These are phyloP conservation scores for Aspergillus glaucus DNA, from an alignment of 2,329 filamentous ascomycete species.

Conservation along the genomic window DNA sequence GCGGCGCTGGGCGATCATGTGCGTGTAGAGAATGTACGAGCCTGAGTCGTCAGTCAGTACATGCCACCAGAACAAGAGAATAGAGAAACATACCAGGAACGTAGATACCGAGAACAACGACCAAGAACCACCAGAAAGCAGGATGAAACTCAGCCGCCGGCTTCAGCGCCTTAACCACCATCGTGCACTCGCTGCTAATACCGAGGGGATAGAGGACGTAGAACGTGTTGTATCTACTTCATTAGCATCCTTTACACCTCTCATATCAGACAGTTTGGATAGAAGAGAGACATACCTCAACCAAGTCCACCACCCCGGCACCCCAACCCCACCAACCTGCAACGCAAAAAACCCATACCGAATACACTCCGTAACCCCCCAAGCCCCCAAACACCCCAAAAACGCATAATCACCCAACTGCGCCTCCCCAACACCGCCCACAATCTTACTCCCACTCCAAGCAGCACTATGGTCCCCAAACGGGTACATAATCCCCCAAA, in stretches of 20 bases:
- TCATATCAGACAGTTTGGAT: not conserved
- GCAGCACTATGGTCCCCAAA: constrained; percentile 67
- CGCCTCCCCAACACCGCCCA: constrained; percentile 16
- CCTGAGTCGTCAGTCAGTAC: constrained; percentile 37
- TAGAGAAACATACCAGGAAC: constrained; percentile 60
- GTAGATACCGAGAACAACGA: constrained; percentile 65
- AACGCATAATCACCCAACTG: constrained; percentile 37
- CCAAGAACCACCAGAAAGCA: constrained; percentile 55
- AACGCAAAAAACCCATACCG: constrained; percentile 88
- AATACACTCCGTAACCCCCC: constrained; percentile 86
- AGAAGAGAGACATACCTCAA: constrained; percentile 22
- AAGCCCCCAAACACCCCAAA: constrained; percentile 61
- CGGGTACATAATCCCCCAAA: constrained; percentile 73
- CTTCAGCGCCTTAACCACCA: constrained; percentile 65
- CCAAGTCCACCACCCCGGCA: constrained; percentile 66
- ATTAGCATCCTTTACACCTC: constrained; percentile 2
- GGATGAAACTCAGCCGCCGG: constrained; percentile 49
- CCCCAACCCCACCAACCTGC: constrained; percentile 48
- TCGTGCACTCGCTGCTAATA: constrained; percentile 76
- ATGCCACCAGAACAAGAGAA: not conserved
- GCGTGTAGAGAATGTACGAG: constrained; percentile 78
- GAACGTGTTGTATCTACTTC: constrained; percentile 70
- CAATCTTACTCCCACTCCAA: constrained; percentile 31
- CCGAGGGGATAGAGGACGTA: constrained; percentile 88
- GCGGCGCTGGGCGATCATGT: constrained; percentile 87